phyloP scores from a whole-genome alignment of 2,329 filamentous ascomycete genomes.

The Neurospora crassa region DNA sequence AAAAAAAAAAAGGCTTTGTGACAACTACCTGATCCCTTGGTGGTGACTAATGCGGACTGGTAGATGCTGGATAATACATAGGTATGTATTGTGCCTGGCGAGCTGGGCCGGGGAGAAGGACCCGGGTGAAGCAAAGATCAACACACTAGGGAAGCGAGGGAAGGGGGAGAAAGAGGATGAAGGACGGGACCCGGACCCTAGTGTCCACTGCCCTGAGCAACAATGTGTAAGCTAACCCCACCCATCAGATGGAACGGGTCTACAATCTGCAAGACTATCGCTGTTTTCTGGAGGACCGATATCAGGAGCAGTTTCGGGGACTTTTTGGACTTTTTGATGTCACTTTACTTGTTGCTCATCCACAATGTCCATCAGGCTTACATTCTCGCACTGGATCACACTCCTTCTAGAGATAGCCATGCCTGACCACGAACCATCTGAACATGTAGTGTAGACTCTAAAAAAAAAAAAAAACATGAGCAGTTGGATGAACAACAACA shows the following conservation, averaged over 20 bases:
- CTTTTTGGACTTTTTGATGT: not conserved
- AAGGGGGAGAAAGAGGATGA: not conserved
- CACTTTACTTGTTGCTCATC: not conserved
- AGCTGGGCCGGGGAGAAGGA: slow-evolving; percentile 1
- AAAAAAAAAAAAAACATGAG: not conserved
- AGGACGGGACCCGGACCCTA: not conserved
- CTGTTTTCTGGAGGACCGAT: not conserved
- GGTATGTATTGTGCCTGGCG: not conserved
- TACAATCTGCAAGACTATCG: not conserved
- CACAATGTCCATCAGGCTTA: not conserved
- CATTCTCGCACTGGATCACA: not conserved
- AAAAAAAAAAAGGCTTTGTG: not conserved
- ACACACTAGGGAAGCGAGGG: not conserved
- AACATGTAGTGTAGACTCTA: not conserved
- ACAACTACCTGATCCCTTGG: not conserved
- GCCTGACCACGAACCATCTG: not conserved
- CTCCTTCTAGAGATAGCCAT: not conserved
- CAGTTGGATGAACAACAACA: not conserved
- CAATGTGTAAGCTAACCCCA: not conserved
- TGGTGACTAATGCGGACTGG: not conserved
- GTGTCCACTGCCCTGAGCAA: not conserved
- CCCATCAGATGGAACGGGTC: not conserved
- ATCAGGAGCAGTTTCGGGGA: not conserved
- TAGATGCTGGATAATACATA: not conserved
- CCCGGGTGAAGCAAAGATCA: not conserved